Conservation (phyloP, 1,284 basidiomycete genomes). For the Gymnopus androsaceus region DNA sequence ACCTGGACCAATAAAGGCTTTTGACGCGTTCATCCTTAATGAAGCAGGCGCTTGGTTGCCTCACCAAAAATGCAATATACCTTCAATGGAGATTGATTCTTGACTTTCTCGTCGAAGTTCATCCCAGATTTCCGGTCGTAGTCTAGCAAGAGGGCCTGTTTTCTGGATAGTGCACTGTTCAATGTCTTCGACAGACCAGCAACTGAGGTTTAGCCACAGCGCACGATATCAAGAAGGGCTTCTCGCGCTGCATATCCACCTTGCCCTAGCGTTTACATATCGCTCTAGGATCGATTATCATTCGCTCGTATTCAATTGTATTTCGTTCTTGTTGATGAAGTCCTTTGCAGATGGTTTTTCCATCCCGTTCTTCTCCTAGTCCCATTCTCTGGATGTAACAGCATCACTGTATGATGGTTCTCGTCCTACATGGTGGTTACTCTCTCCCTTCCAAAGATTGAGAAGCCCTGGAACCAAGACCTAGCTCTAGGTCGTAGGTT, state of each 20-base stretch:
- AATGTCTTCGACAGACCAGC: constrained; percentile 50
- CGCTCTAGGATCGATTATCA: constrained; percentile 80
- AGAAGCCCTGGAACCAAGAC: constrained; percentile 35
- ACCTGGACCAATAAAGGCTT: too few relatives aligned
- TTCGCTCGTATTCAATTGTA: constrained; percentile 53
- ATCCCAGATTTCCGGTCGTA: constrained; percentile 71
- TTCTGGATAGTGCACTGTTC: constrained; percentile 65
- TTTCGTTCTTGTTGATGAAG: background rate
- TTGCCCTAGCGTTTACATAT: constrained; percentile 85
- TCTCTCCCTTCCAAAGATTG: constrained; percentile 47
- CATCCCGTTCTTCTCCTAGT: constrained; percentile 36
- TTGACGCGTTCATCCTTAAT: background rate
- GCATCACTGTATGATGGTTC: constrained; percentile 31
- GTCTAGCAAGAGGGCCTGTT: constrained; percentile 81
- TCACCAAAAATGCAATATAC: constrained; percentile 67
- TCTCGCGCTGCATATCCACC: constrained; percentile 70
- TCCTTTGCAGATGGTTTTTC: constrained; percentile 72
- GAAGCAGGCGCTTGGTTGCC: constrained; percentile 84
- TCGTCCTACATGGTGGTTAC: background rate
- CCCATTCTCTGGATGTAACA: constrained; percentile 56
- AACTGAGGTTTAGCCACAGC: constrained; percentile 12
- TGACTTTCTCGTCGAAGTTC: constrained; percentile 68
- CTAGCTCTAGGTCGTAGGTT: background rate
- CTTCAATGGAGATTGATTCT: constrained; percentile 67
- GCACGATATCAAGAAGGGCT: constrained; percentile 66